Percentiles rank a stretch among this genome's conserved stretches.
These are phyloP conservation scores for Xylaria arbuscula DNA, from an alignment of 2,329 filamentous ascomycete species.

Conservation along the genomic window DNA sequence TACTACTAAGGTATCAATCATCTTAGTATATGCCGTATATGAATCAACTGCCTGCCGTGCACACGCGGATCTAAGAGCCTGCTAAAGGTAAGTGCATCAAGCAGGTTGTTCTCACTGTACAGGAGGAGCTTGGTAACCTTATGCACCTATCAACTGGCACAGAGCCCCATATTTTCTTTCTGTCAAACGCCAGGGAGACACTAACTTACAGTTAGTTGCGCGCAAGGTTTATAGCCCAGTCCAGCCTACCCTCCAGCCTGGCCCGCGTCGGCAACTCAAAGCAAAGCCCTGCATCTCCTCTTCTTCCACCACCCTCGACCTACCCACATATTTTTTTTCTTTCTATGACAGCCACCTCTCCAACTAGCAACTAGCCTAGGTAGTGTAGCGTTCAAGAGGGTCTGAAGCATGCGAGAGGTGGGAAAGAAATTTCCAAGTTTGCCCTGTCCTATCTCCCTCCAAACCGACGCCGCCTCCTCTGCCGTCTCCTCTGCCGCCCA, in stretches of 20 bases:
- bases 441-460: slow-evolving; percentile 9
- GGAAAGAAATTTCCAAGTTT: slow-evolving; percentile 31
- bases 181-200: no score
- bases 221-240: not conserved
- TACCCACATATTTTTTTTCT: slow-evolving; percentile 34
- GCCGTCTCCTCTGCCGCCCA: slow-evolving; percentile 2
- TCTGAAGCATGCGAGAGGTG: slow-evolving; percentile 24
- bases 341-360: slow-evolving; percentile 20
- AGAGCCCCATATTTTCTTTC: no score
- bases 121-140: no score
- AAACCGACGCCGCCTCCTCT: not conserved
- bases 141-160: no score
- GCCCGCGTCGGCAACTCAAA: not conserved
- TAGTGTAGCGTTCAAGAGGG: slow-evolving; percentile 28
- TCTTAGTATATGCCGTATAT: no score
- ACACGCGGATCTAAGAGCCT: no score
- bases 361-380: not conserved
- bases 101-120: no score
- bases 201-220: no score
- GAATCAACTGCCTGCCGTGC: no score
- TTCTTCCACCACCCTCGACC: slow-evolving; percentile 9
- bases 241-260: not conserved
- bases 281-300: slow-evolving; percentile 20
- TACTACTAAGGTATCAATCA: no score
- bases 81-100: no score